Evolutionary conservation across 768 basidiomycete genomes (phyloP), one percentile per base, ranked within the genome.

Genomic region (Mrakia frigida): DNA sequence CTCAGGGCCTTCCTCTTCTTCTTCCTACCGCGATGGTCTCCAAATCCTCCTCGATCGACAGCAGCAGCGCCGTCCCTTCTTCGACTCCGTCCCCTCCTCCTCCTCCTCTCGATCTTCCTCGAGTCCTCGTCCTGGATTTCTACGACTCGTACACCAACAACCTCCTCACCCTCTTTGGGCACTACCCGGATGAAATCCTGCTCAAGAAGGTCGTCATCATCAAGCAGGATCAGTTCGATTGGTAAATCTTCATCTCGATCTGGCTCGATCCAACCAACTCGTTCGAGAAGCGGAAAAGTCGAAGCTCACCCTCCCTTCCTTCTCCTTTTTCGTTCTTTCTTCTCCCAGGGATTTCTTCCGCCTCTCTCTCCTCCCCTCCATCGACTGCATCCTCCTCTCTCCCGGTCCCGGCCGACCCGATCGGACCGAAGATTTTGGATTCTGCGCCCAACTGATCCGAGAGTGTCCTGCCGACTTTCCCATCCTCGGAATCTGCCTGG

Each of bases 91-190:
- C 65, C 18, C 31, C 21, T 68, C 37, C 65, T 13, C 65, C 65
- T 21, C 65, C 65, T n/a, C 65, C 25, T 35, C 35, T 41, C 37
- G 65, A 52, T 56, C 79, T 83, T 25, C 82, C 83, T 7, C 50
- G 83, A 68, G 82, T 82, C 9, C 77, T 83, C 31, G 82, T 84
- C 9, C 72, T 84, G 68, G 84, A 84, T 67, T 84, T 82, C 70
- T 83, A 83, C 70, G 84, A 84, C 76, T 83, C 82, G 0, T 84
- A 83, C 78, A 84, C 83, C 43, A 82, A 82, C 74, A 84, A 84
- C 78, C 81, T 84, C 70, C 77, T 84, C 61, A 82, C 82, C n/a
- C 79, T 84, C 14, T 84, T 84, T 74, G 81, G 81, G 0, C 74
- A 79, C 41, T 76, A 82, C 11, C 82, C 83, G 4, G 76, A 71